A percentile compares a stretch with the other conserved stretches of the same genome.
phyloP scores from a whole-genome alignment of 176 grass and related monocot genomes.

The Neostapfia colusana region DNA sequence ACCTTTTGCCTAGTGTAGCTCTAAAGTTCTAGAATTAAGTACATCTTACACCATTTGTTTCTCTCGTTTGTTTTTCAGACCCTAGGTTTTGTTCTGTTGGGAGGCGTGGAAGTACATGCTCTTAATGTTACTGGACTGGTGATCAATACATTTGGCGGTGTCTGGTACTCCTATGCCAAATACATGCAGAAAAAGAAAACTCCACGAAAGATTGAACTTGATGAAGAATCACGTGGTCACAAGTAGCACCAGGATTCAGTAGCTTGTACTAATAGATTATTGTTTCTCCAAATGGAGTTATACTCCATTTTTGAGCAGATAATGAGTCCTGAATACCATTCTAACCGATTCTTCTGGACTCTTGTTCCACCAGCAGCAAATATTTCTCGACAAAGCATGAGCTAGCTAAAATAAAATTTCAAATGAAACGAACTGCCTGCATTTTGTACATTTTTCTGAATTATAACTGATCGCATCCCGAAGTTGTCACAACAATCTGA shows the following conservation, averaged over 20 bases:
- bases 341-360: background rate
- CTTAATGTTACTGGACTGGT: conserved; percentile 78
- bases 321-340: background rate
- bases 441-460: background rate
- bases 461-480: background rate
- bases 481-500: too few relatives aligned
- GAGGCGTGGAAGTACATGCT: conserved; percentile 78
- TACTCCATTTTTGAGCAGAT: background rate
- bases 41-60: background rate
- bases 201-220: conserved; percentile 45
- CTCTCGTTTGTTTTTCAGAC: conserved; percentile 50
- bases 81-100: conserved; percentile 86
- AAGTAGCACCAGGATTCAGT: conserved; percentile 35
- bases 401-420: too few relatives aligned
- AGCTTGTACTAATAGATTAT: background rate
- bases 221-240: conserved; percentile 55
- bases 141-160: conserved; percentile 85
- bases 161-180: conserved; percentile 94
- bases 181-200: conserved; percentile 78
- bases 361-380: background rate
- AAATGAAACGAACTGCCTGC: too few relatives aligned
- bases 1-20: background rate
- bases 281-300: background rate
- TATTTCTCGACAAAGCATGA: background rate
- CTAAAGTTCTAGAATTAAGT: background rate